These are phyloP conservation scores for Penicillium samsonianum DNA, from an alignment of 495 filamentous ascomycete genomes.

Conservation along the genomic window DNA sequence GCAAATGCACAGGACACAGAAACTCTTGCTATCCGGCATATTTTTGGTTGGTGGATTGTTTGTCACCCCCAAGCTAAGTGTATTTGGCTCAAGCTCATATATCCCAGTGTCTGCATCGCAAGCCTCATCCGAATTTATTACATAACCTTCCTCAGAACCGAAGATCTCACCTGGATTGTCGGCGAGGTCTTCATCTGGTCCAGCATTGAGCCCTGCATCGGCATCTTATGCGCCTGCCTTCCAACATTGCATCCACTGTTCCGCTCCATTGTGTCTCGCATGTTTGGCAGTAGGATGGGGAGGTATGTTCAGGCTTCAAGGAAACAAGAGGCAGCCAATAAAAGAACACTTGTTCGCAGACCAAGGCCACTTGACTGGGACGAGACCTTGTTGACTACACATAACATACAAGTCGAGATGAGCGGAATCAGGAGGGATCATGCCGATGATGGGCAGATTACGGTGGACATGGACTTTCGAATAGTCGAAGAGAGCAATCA, in stretches of 20 bases:
- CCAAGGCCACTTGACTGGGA: not conserved
- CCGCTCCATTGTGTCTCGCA: not conserved
- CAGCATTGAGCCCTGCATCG: conserved; percentile 6
- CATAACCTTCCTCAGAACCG: not conserved
- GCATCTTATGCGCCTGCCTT: conserved; percentile 1
- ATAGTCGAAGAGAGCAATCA: not conserved
- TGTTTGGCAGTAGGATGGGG: not conserved
- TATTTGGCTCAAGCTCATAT: not conserved
- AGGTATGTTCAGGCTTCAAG: not conserved
- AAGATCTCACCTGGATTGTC: not conserved
- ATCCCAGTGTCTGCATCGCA: not conserved
- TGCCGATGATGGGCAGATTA: not conserved
- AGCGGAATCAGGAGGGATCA: not conserved
- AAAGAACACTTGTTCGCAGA: not conserved
- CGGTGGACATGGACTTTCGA: not conserved
- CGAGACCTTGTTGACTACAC: not conserved
- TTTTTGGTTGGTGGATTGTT: not conserved
- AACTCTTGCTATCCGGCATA: not conserved
- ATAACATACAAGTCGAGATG: not conserved
- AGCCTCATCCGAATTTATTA: not conserved
- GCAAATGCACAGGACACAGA: not conserved
- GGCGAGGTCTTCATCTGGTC: not conserved
- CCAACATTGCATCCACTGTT: conserved; percentile 1
- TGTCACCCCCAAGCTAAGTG: not conserved
- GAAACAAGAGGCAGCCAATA: not conserved